These are phyloP conservation scores for Ophiognomonia clavigignenti-juglandacearum DNA, from an alignment of 2,329 filamentous ascomycete species.

Conservation along the genomic window DNA sequence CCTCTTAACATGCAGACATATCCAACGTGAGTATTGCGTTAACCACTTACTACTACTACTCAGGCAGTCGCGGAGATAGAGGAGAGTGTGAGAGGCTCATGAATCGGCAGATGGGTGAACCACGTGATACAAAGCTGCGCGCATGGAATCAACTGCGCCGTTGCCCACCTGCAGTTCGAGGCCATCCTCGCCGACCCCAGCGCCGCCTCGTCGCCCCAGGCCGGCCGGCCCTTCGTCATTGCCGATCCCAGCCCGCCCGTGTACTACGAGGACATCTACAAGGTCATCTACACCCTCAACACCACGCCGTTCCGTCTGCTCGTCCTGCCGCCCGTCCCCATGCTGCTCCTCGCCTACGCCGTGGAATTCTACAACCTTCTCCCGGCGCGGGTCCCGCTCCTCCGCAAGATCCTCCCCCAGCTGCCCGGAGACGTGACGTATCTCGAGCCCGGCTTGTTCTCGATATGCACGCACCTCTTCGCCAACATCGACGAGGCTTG, in stretches of 20 bases:
- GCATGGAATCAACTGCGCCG: slow-evolving; percentile 36
- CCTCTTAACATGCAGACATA: slow-evolving; percentile 32
- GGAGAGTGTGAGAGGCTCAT: slow-evolving; percentile 7
- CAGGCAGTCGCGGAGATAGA: too few relatives aligned
- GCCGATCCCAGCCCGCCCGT: slow-evolving; percentile 39
- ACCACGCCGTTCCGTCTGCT: slow-evolving; percentile 30
- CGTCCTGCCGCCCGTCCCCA: slow-evolving; percentile 26
- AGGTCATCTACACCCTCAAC: slow-evolving; percentile 28
- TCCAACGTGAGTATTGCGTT: slow-evolving; percentile 35
- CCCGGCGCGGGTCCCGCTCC: slow-evolving; percentile 22
- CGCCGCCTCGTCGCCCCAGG: slow-evolving; percentile 22
- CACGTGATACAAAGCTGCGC: slow-evolving; percentile 36
- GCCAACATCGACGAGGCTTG: slow-evolving; percentile 28
- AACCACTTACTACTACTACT: too few relatives aligned
- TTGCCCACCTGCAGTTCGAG: slow-evolving; percentile 37
- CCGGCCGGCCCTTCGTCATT: slow-evolving; percentile 35
- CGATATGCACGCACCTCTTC: slow-evolving; percentile 35
- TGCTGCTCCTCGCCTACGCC: slow-evolving; percentile 31
- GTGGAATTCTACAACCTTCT: slow-evolving; percentile 33
- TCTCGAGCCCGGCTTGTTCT: slow-evolving; percentile 35
- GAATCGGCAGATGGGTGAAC: slow-evolving; percentile 27
- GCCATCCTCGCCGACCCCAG: slow-evolving; percentile 28
- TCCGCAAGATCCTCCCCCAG: slow-evolving; percentile 26
- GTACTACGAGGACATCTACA: slow-evolving; percentile 31
- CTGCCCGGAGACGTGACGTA: slow-evolving; percentile 29